phyloP scores from a whole-genome alignment of 352 stramenopile species.

The Phytopythium vexans region DNA sequence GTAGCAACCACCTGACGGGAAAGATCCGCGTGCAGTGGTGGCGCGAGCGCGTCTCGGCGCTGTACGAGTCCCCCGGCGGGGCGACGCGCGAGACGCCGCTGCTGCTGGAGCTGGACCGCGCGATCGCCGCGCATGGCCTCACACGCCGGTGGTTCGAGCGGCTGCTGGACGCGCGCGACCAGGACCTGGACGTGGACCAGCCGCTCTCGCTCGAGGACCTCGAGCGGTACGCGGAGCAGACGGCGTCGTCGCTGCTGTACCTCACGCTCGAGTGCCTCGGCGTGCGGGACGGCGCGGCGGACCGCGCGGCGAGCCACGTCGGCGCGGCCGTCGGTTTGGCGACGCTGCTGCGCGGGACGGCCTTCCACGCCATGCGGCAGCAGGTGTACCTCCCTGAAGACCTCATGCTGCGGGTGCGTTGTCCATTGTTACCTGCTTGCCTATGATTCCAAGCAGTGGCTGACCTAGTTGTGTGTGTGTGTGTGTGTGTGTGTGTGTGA shows the following conservation, averaged over 20 bases:
- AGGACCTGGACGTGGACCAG: conserved; percentile 84
- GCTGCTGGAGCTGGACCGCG: conserved; percentile 55
- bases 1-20: conserved; percentile 80
- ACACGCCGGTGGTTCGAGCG: conserved; percentile 91
- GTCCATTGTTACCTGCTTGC: neutral
- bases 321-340: conserved; percentile 83
- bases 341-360: conserved; percentile 78
- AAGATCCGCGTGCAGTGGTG: conserved; percentile 94
- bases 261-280: conserved; percentile 85
- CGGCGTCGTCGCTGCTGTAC: conserved; percentile 87
- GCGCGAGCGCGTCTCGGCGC: conserved; percentile 75
- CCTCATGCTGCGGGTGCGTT: conserved; percentile 64
- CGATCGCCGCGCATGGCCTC: conserved; percentile 70
- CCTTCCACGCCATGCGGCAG: conserved; percentile 59
- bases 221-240: conserved; percentile 87
- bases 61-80: conserved; percentile 39
- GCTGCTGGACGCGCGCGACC: conserved; percentile 84
- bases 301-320: conserved; percentile 80
- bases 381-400: conserved; percentile 83
- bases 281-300: conserved; percentile 66
- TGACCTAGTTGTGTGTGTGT: conserved; percentile 1
- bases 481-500: neutral
- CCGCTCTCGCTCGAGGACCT: conserved; percentile 65
- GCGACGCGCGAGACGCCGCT: conserved; percentile 56
- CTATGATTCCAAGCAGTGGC: conserved; percentile 5